phyloP scores from a whole-genome alignment of 768 basidiomycete genomes.

The Suillus sp. region DNA sequence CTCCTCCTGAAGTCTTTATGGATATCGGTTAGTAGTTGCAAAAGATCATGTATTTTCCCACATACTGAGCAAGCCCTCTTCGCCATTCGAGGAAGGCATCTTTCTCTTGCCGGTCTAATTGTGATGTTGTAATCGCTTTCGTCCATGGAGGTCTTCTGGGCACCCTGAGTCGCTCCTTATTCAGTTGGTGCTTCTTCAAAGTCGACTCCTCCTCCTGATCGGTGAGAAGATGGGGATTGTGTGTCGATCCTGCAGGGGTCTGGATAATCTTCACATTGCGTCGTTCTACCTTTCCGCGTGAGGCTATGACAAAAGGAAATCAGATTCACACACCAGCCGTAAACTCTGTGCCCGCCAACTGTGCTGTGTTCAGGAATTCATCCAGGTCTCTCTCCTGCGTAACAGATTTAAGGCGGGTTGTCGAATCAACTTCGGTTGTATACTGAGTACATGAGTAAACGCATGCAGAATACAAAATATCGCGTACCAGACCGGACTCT shows the following conservation, averaged over 20 bases:
- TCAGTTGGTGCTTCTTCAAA: slow-evolving; percentile 70
- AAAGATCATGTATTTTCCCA: slow-evolving; percentile 19
- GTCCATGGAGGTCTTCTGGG: slow-evolving; percentile 92
- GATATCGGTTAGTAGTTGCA: neutral
- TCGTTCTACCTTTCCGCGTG: slow-evolving; percentile 51
- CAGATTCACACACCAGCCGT: slow-evolving; percentile 71
- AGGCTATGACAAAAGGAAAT: neutral
- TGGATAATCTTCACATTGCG: slow-evolving; percentile 80
- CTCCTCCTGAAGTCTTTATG: slow-evolving; percentile 76
- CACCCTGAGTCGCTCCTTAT: slow-evolving; percentile 76
- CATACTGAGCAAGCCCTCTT: slow-evolving; percentile 86
- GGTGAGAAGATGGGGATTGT: slow-evolving; percentile 86
- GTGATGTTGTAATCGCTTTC: slow-evolving; percentile 69
- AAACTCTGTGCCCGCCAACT: slow-evolving; percentile 93
- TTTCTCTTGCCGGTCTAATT: slow-evolving; percentile 89
- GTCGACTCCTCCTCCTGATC: slow-evolving; percentile 81
- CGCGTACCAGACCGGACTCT: slow-evolving; percentile 61
- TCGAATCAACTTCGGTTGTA: slow-evolving; percentile 69
- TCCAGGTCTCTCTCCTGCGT: slow-evolving; percentile 96
- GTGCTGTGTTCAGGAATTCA: slow-evolving; percentile 93
- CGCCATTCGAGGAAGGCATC: slow-evolving; percentile 93
- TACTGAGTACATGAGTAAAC: slow-evolving; percentile 48
- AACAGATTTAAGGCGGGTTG: slow-evolving; percentile 79
- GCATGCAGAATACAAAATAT: slow-evolving; percentile 5
- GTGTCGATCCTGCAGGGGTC: slow-evolving; percentile 47